These are phyloP conservation scores for Tolypocladium cylindrosporum DNA, from an alignment of 2,329 filamentous ascomycete genomes.

Conservation along the genomic window DNA sequence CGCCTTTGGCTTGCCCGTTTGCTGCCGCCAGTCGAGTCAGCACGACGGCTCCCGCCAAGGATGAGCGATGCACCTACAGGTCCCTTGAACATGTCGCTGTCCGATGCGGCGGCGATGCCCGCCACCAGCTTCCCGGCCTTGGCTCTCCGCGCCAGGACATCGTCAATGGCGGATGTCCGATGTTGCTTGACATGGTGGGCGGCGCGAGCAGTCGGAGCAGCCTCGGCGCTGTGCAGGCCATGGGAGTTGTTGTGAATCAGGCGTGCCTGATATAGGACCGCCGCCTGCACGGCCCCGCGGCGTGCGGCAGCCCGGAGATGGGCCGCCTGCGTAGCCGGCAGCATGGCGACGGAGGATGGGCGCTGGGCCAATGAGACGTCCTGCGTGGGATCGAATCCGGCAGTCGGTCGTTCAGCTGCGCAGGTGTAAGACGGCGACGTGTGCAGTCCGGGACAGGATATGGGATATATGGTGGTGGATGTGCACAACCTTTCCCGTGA, in stretches of 20 bases:
- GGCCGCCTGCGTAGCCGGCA: not conserved
- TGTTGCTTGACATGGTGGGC: conserved; percentile 13
- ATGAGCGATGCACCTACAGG: conserved; percentile 35
- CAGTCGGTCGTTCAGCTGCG: not conserved
- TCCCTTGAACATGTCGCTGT: conserved; percentile 77
- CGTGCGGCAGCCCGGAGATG: not conserved
- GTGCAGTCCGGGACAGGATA: not conserved
- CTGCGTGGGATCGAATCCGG: not conserved
- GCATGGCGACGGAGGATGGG: conserved; percentile 1
- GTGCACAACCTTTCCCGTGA: not conserved
- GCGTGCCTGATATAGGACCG: conserved; percentile 2
- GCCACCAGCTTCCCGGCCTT: conserved; percentile 65
- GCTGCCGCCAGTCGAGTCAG: conserved; percentile 11
- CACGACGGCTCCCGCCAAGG: not conserved
- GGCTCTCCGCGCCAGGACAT: conserved; percentile 36
- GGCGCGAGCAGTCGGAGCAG: conserved; percentile 11
- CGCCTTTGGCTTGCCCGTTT: conserved; percentile 58
- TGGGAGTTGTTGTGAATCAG: conserved; percentile 10
- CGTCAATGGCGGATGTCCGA: conserved; percentile 16
- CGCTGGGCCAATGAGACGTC: not conserved
- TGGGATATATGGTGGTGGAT: not conserved
- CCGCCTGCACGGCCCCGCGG: not conserved
- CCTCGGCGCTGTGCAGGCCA: conserved; percentile 12
- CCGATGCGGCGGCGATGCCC: conserved; percentile 65
- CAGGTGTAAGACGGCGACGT: not conserved